Conservation (phyloP, 2,329 filamentous ascomycete genomes). For the Epichloe sibirici region DNA sequence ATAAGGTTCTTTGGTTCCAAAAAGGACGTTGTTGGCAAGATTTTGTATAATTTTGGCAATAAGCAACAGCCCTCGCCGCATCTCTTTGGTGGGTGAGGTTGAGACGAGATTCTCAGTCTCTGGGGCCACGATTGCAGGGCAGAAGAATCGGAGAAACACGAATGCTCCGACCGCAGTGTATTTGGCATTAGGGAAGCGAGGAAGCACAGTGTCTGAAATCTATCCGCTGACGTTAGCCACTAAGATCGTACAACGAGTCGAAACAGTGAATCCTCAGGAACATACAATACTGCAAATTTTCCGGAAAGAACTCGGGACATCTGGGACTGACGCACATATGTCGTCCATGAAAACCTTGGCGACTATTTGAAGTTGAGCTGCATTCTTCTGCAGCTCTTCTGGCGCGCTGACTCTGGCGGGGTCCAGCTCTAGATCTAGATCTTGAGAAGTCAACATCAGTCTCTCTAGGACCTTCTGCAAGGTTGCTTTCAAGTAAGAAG, state of each 20-base stretch:
- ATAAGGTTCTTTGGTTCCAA: slow-evolving; percentile 59
- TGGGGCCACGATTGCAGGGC: slow-evolving; percentile 58
- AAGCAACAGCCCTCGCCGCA: slow-evolving; percentile 53
- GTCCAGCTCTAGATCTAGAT: slow-evolving; percentile 56
- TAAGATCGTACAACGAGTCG: neutral
- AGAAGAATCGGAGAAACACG: slow-evolving; percentile 61
- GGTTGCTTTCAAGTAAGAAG: slow-evolving; percentile 48
- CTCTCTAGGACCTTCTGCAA: slow-evolving; percentile 55
- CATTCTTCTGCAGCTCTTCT: slow-evolving; percentile 55
- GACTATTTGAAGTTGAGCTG: slow-evolving; percentile 51
- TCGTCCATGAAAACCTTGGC: slow-evolving; percentile 61
- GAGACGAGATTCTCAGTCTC: slow-evolving; percentile 55
- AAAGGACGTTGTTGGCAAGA: slow-evolving; percentile 58
- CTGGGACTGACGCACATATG: slow-evolving; percentile 50
- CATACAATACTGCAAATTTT: slow-evolving; percentile 55
- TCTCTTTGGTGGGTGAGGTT: slow-evolving; percentile 51
- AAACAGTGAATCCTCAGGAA: slow-evolving; percentile 5
- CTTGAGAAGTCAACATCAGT: slow-evolving; percentile 53
- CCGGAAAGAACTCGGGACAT: slow-evolving; percentile 51
- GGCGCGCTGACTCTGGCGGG: slow-evolving; percentile 46
- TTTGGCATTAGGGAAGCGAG: slow-evolving; percentile 55
- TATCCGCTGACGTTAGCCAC: slow-evolving; percentile 12
- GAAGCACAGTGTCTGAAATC: slow-evolving; percentile 52
- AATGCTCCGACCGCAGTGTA: slow-evolving; percentile 62
- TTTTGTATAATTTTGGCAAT: slow-evolving; percentile 64